Base-by-base conservation (phyloP, 768 basidiomycete genomes). In the Stropharia rugosoannulata region DNA sequence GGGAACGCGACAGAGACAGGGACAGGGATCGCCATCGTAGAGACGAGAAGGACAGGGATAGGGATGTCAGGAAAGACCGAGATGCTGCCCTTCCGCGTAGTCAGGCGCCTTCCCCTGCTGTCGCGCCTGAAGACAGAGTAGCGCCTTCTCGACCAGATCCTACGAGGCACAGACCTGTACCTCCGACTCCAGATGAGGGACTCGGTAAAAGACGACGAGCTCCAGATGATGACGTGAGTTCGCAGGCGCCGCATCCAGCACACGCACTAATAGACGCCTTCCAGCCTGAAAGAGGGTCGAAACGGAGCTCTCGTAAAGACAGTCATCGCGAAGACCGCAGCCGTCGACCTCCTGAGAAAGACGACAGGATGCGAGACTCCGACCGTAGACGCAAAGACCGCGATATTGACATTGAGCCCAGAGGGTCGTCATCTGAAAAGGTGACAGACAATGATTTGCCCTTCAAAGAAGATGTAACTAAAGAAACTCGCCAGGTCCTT, bases 231-330 rank as follows among this genome's bases (percentile, higher is more conserved):
- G 90, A 93, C 63, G 90, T 91, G 65, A 66, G 85, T 73, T 5
- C 36, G 45, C 50, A 39, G 32, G 15, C 54, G 45, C 11, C 45
- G 32, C 45, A 39, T 36, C 45, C 54, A 40, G 18, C 54, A 25
- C 45, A 55, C 16, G 32, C 39, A 55, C 54, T 55, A 48, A 55
- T 47, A 45, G 54, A 54, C 27, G 22, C 47, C 40, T 55, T 48
- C 57, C 66, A 91, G 89, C 71, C 83, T 57, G 90, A 93, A 49
- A 82, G 90, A 61, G 78, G 80, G 35, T 80, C 85, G n/a, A 93
- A 93, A 68, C 86, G 90, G n/a, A 82, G 83, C 56, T 87, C 90
- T 55, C 84, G 90, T 47, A 89, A 89, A 66, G 89, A 91, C 2
- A 71, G 81, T 29, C 87, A 90, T 64, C 83, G 89, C 47, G 90